Percentiles rank a stretch among this genome's conserved stretches.
phyloP scores from a whole-genome alignment of 2,329 filamentous ascomycete genomes.

The Juglanconis juglandina region DNA sequence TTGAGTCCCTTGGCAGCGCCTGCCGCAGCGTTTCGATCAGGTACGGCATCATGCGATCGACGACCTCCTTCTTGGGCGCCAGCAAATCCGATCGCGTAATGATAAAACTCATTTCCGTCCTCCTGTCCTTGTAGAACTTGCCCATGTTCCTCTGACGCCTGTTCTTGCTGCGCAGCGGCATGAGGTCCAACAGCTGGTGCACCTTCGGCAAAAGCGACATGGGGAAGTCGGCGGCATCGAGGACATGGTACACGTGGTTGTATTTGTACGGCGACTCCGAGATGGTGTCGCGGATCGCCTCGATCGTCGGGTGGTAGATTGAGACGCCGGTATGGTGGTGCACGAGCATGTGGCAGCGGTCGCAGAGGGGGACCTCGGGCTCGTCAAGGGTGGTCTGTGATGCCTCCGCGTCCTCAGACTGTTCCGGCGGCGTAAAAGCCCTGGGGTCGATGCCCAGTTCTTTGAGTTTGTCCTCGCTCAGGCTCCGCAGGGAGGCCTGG shows the following conservation, averaged over 20 bases:
- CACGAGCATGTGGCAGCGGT: conserved; percentile 78
- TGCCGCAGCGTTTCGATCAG: conserved; percentile 73
- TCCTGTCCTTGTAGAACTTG: conserved; percentile 64
- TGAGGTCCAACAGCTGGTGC: conserved; percentile 64
- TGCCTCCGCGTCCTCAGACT: neutral
- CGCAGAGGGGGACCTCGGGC: conserved; percentile 63
- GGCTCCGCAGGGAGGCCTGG: conserved; percentile 38
- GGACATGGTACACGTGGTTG: conserved; percentile 92
- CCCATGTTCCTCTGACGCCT: conserved; percentile 66
- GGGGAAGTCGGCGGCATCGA: conserved; percentile 95
- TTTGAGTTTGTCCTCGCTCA: conserved; percentile 41
- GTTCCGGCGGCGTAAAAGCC: conserved; percentile 28
- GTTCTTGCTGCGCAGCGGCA: conserved; percentile 75
- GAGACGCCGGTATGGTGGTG: conserved; percentile 70
- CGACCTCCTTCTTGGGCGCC: conserved; percentile 77
- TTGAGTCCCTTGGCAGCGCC: conserved; percentile 65
- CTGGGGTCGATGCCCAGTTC: conserved; percentile 45
- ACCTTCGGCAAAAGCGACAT: conserved; percentile 85
- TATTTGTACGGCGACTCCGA: conserved; percentile 82
- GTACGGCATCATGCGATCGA: conserved; percentile 84
- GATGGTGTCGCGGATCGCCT: conserved; percentile 79
- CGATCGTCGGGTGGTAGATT: conserved; percentile 76
- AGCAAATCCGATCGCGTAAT: conserved; percentile 86
- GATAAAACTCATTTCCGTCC: conserved; percentile 82
- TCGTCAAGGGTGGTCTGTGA: neutral